Evolutionary conservation across 1,284 basidiomycete species (phyloP).

Genomic region (Veloporphyrellus conicus): DNA sequence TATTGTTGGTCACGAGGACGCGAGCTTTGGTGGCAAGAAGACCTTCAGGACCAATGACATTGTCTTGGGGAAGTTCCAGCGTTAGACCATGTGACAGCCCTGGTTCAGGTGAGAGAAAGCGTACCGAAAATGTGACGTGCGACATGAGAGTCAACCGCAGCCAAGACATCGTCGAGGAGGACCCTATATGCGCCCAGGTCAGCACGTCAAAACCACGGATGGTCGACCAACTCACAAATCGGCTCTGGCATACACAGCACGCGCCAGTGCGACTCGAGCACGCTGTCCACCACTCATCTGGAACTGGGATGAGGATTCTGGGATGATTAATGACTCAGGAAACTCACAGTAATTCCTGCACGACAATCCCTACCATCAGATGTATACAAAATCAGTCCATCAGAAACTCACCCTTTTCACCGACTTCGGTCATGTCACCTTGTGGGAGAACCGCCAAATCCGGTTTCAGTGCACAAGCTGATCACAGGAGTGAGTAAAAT

Average conservation of each 20-base stretch:
- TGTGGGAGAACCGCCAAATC: slow-evolving; percentile 74
- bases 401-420: slow-evolving; percentile 41
- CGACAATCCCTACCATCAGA: slow-evolving; percentile 16
- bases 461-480: slow-evolving; percentile 80
- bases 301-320: slow-evolving; percentile 4
- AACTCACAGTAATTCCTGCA: slow-evolving; percentile 31
- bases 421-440: slow-evolving; percentile 75
- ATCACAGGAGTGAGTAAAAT: not conserved
- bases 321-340: not conserved
- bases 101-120: slow-evolving; percentile 1
- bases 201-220: not conserved
- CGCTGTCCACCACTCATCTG: slow-evolving; percentile 56
- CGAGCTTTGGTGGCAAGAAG: slow-evolving; percentile 83
- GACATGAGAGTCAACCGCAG: slow-evolving; percentile 71
- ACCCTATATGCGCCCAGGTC: slow-evolving; percentile 16
- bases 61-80: slow-evolving; percentile 46
- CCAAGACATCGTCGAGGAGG: slow-evolving; percentile 40
- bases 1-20: slow-evolving; percentile 85
- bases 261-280: slow-evolving; percentile 55
- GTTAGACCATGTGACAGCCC: not conserved
- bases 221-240: slow-evolving; percentile 39
- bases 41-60: slow-evolving; percentile 87
- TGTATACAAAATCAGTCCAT: slow-evolving; percentile 32
- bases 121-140: slow-evolving; percentile 61
- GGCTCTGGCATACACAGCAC: slow-evolving; percentile 49